Base-by-base conservation (phyloP, 306 rosid genomes). In the Fragaria nilgerrensis region DNA sequence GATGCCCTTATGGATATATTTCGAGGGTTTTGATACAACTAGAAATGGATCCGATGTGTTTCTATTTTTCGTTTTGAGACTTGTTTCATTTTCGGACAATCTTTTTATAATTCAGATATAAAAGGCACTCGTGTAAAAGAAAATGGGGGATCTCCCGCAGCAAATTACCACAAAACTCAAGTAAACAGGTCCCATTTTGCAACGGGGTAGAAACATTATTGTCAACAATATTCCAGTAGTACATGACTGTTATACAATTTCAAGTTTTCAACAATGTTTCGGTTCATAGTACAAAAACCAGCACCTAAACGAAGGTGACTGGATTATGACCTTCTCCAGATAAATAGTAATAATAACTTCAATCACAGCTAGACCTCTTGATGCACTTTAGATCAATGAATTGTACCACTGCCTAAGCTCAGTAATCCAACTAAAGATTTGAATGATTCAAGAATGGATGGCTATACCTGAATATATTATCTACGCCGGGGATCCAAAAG, bases 401-500 rank as follows among this genome's bases (percentile, higher is more conserved):
- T 85, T 84, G 80, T 81, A 86, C 86, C 78, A 81, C 84, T 41
- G 84, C 80, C 87, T 81, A 85, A 62, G 81, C 85, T 77, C 75
- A 77, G 82, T 82, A 82, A 84, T 84, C 79, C 25, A 82, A 87
- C 72, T 72, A 66, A 77, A 27, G 50, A 75, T 85, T 68, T 58
- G 50, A 63, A 66, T 36, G 59, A 62, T 55, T 27, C 73, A 68
- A 80, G 77, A 78, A 72, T 61, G 53, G 65, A 83, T 61, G 78
- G 74, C 76, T 81, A 86, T 83, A 78, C 78, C 79, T 83, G 73
- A 73, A 67, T 80, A 84, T 87, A 77, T 83, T 87, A 87, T 36
- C 82, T 65, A 84, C 74, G 87, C 71, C 16, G 1, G 70, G 41
- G 58, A 62, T 44, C 70, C 70, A 87, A 80, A 86, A 65, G 83